Base-by-base conservation (phyloP, 2,329 filamentous ascomycete genomes). In the Aspergillus sp. region DNA sequence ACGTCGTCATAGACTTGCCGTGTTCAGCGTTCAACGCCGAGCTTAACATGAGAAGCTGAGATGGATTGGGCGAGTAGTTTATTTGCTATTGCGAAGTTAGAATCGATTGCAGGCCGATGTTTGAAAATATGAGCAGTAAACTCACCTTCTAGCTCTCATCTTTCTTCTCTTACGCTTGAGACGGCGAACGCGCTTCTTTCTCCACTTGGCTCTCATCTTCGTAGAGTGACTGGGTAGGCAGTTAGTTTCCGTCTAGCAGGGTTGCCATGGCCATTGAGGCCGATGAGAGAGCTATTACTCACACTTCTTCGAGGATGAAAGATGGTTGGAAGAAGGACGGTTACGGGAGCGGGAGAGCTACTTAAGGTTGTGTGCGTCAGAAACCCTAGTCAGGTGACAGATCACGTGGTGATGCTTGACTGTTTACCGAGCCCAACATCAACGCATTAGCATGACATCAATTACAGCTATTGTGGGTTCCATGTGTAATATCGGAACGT, bases 131-230 rank as follows among this genome's bases (percentile, higher is more conserved):
- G n/a, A 15, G 9, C 12, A 8, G 20, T 30, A 57, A 64, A 81
- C 92, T 86, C 86, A 98, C 95, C 88, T 93, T 84, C 95, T 85
- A 75, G 93, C 95, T 80, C 95, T 88, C 84, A 95, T 96, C 93
- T 99, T 99, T 92, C 95, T 96, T 85, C 95, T 92, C 93, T 99
- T 99, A 80, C 93, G 89, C 90, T 98, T 98, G 81, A 99, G 91
- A 82, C 95, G 89, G 76, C 95, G 87, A 83, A 96, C 93, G 81
- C 95, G 88, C 93, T 99, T 99, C 90, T 99, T 99, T 87, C 93
- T 95, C 95, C 95, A 98, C 87, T 98, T 98, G 79, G 92, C 93
- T 95, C 93, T 89, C 86, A 89, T 88, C 75, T 77, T 77, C 74
- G 73, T 68, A 76, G 72, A 75, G 67, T 64, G 66, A 69, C 68